phyloP scores from a whole-genome alignment of 2,329 filamentous ascomycete genomes.

The Metarhizium brunneum region DNA sequence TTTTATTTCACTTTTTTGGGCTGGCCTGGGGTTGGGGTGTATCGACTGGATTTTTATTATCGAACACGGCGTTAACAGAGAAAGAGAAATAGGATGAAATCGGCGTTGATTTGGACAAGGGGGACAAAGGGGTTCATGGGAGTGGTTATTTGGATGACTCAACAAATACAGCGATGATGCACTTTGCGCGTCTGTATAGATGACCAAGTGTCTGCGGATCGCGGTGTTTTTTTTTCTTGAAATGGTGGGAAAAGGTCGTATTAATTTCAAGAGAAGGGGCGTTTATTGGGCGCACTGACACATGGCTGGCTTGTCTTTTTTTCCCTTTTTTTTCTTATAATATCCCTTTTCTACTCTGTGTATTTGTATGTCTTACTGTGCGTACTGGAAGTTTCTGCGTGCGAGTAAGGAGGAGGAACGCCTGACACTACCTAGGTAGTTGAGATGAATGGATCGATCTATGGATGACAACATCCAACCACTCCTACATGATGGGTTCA shows the following conservation, averaged over 20 bases:
- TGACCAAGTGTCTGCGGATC: neutral
- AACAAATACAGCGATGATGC: neutral
- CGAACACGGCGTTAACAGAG: constrained; percentile 1
- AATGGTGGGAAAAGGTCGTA: neutral
- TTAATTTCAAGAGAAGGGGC: constrained; percentile 1
- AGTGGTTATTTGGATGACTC: neutral
- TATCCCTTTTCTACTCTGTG: constrained; percentile 1
- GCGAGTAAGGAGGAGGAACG: neutral
- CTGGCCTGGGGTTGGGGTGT: neutral
- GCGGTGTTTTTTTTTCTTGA: neutral
- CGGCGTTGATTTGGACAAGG: constrained; percentile 4
- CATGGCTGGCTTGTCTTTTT: constrained; percentile 1
- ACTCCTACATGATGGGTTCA: neutral
- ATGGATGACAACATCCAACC: neutral
- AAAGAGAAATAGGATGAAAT: neutral
- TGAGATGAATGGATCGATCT: neutral
- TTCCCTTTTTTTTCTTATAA: neutral
- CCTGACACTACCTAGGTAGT: neutral
- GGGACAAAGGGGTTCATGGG: neutral
- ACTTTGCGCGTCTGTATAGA: constrained; percentile 7
- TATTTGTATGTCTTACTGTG: neutral
- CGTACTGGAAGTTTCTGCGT: neutral
- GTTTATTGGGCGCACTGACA: neutral
- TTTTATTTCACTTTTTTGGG: neutral
- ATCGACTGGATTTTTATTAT: neutral